A percentile compares a stretch with the other conserved stretches of the same genome.
These are phyloP conservation scores for Grammothele lineata DNA, from an alignment of 768 basidiomycete species.

Conservation along the genomic window DNA sequence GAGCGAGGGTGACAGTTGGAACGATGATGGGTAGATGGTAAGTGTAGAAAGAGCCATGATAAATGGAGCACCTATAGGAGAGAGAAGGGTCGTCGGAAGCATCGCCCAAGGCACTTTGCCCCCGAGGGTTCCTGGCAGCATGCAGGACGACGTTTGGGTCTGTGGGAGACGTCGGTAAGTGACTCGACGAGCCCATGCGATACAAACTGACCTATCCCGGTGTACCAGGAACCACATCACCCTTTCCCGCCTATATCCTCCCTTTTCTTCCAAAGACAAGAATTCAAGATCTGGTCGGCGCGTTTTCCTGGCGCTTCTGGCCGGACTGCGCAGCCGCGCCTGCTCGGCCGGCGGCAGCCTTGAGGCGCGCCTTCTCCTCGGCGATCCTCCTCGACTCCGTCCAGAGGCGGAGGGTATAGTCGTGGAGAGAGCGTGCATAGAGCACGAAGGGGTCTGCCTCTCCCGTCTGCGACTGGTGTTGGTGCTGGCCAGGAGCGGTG, in stretches of 20 bases:
- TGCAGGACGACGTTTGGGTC: too few species aligned
- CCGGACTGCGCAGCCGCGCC: constrained; percentile 1
- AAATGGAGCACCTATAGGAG: too few species aligned
- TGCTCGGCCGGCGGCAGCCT: constrained; percentile 9
- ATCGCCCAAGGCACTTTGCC: too few species aligned
- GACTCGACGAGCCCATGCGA: too few species aligned
- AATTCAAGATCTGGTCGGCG: constrained; percentile 1
- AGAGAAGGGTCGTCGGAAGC: too few species aligned
- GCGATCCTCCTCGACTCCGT: constrained; percentile 57
- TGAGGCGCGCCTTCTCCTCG: constrained; percentile 38
- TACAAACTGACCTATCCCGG: too few species aligned
- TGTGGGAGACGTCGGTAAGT: too few species aligned
- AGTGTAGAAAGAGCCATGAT: not conserved
- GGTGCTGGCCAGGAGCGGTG: constrained; percentile 1
- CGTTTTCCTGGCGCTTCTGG: constrained; percentile 13
- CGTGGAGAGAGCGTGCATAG: constrained; percentile 63
- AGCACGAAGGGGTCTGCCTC: constrained; percentile 33
- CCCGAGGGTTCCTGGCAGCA: too few species aligned
- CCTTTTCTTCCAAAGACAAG: not conserved
- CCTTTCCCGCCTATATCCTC: too few species aligned
- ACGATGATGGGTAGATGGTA: not conserved
- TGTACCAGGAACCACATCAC: too few species aligned
- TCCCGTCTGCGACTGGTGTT: not conserved
- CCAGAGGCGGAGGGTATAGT: constrained; percentile 66
- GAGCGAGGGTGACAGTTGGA: not conserved